Evolutionary conservation across 2,329 filamentous ascomycete species (phyloP), one percentile per base, ranked within the genome.

Genomic region (Elsinoe perseae): DNA sequence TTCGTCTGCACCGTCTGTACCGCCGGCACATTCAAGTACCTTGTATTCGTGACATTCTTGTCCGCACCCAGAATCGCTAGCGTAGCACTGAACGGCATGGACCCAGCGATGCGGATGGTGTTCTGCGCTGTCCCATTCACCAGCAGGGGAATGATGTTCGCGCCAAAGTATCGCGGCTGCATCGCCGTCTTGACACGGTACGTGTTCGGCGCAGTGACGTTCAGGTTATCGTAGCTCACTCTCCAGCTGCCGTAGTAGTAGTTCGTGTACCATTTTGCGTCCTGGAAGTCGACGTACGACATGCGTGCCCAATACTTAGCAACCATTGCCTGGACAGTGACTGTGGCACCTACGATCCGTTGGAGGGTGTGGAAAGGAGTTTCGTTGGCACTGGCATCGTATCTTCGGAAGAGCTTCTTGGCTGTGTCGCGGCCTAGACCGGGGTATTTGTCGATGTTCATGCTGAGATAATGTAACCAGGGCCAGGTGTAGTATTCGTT

Each of bases 401-500:
- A 78, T 60, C 73, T 68, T 1, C 69, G 61, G 64, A 75, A 74
- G 61, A 65, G 61, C 23, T 65, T 58, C 2, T 59, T 58, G 10
- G 65, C 36, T 3, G 56, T 58, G 3, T 56, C 53, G 21, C 60
- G 57, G 12, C 65, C 65, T 2, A 66, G 58, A 1, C 62, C 62
- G 12, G 59, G 60, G 56, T 71, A 73, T 21, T 69, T 64, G 62
- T 78, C 76, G 0, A 71, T 76, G 64, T 79, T 78, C 61, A 74
- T 72, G 40, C 73, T 73, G 54, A 79, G 64, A 63, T 77, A 79
- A 1, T 71, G 64, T 25, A 79, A 62, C 59, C 79, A 77, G 0
- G 77, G 77, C 75, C 75, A 79, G 1, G 76, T 72, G 58, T 78
- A 69, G 65, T 79, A 79, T 63, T 78, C 75, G 65, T 79, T 79